Evolutionary conservation across 176 grass and related monocot genomes (phyloP).

Genomic region (Areca catechu): DNA sequence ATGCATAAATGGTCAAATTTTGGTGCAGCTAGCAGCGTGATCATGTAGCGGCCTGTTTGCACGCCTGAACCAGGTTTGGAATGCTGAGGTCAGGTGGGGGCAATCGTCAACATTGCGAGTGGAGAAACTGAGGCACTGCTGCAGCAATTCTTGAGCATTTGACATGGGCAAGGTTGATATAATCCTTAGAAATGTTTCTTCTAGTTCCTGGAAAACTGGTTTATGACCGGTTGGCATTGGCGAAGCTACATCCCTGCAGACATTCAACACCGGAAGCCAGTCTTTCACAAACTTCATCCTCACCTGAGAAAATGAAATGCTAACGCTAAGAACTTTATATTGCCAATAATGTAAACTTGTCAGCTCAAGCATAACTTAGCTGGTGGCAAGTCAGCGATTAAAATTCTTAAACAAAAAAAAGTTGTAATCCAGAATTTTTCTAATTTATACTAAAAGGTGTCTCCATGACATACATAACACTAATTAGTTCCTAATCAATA

Average conservation of each 20-base stretch:
- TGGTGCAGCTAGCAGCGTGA: not conserved
- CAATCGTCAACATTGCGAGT: constrained; percentile 55
- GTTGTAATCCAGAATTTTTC: no score
- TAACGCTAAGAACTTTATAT: not conserved
- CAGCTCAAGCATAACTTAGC: no score
- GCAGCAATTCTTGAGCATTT: constrained; percentile 60
- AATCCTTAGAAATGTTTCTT: constrained; percentile 72
- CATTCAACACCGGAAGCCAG: constrained; percentile 85
- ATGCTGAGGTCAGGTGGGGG: constrained; percentile 28
- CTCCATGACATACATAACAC: no score
- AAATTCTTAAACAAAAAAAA: no score
- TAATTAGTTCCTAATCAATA: no score
- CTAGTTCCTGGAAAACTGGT: constrained; percentile 57
- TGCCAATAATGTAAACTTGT: no score
- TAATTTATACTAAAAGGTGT: no score
- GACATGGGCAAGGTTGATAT: constrained; percentile 63
- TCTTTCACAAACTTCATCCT: constrained; percentile 59
- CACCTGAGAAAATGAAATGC: constrained; percentile 35
- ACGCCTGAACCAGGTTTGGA: constrained; percentile 46
- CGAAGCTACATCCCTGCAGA: constrained; percentile 51
- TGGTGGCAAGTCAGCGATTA: no score
- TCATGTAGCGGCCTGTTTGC: constrained; percentile 30
- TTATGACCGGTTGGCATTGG: constrained; percentile 53
- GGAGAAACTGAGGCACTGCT: constrained; percentile 73
- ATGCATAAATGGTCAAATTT: no score